phyloP scores from a whole-genome alignment of 2,329 filamentous ascomycete species.

The Xylariomycetidae sp. region DNA sequence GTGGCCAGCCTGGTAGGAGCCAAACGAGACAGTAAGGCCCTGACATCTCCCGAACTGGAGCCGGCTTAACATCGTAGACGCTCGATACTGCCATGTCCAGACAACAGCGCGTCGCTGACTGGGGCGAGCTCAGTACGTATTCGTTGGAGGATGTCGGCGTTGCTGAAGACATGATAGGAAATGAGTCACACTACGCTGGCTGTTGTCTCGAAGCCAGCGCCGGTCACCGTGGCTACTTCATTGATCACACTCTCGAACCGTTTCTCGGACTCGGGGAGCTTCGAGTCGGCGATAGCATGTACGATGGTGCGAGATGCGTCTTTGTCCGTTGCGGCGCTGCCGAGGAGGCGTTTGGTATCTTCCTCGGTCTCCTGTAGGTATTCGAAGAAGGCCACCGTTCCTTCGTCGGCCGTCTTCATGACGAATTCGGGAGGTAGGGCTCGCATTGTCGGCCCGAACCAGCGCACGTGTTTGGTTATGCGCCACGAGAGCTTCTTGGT shows the following conservation, averaged over 20 bases:
- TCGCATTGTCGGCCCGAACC: not conserved
- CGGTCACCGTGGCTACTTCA: constrained; percentile 3
- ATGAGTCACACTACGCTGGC: constrained; percentile 5
- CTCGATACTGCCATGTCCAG: too few species aligned
- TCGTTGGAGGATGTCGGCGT: constrained; percentile 8
- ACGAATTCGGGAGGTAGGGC: not conserved
- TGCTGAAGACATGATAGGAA: constrained; percentile 7
- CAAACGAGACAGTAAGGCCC: constrained; percentile 28
- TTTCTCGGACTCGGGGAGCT: constrained; percentile 6
- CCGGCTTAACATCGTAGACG: too few species aligned
- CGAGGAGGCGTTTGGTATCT: not conserved
- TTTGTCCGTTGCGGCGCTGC: not conserved
- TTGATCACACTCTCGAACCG: constrained; percentile 1
- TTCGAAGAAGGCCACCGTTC: not conserved
- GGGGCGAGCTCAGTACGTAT: constrained; percentile 1
- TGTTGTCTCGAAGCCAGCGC: constrained; percentile 6
- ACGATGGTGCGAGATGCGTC: constrained; percentile 4
- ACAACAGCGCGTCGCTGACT: not conserved
- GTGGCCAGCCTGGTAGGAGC: constrained; percentile 32
- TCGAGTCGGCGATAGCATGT: constrained; percentile 7
- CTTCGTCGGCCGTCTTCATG: not conserved
- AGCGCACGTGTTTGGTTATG: not conserved
- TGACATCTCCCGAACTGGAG: not conserved
- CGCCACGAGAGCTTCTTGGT: too few species aligned
- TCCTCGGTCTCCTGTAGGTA: not conserved